phyloP scores from a whole-genome alignment of 305 asterid species.

The Solanum hybrid region DNA sequence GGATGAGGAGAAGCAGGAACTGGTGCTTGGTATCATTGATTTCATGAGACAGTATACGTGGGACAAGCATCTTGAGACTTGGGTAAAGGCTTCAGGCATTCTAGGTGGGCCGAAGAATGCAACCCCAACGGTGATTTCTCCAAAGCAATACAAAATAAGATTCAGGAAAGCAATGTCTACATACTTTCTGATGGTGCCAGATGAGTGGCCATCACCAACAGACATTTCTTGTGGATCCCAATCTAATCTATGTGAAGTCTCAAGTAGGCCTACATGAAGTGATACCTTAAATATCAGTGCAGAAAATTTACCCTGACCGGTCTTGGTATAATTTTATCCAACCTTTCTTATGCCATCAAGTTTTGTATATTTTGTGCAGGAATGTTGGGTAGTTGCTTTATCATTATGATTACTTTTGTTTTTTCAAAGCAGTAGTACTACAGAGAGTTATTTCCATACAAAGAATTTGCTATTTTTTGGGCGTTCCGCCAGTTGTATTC shows the following conservation, averaged over 20 bases:
- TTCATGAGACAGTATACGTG: conserved; percentile 90
- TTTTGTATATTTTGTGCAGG: neutral
- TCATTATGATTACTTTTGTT: neutral
- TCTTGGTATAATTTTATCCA: neutral
- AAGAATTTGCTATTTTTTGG: neutral
- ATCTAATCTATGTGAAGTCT: conserved; percentile 19
- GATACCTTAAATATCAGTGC: neutral
- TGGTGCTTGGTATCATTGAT: conserved; percentile 74
- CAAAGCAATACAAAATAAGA: conserved; percentile 67
- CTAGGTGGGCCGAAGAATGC: conserved; percentile 72
- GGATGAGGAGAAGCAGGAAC: conserved; percentile 70
- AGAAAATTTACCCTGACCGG: conserved; percentile 13
- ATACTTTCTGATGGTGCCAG: conserved; percentile 81
- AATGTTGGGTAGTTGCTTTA: conserved; percentile 3
- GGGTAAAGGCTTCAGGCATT: conserved; percentile 87
- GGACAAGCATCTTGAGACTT: conserved; percentile 87
- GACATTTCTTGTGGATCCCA: conserved; percentile 21
- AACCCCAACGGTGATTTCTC: conserved; percentile 73
- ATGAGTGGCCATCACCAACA: conserved; percentile 54
- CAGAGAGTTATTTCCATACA: neutral
- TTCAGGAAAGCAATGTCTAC: conserved; percentile 90
- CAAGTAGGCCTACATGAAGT: conserved; percentile 1
- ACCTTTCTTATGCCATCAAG: neutral
- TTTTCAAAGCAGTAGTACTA: neutral
- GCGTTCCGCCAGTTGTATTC: neutral